Evolutionary conservation across 1,284 basidiomycete species (phyloP), one percentile per base, ranked within the genome.

Genomic region (Rhodotorula sp.): DNA sequence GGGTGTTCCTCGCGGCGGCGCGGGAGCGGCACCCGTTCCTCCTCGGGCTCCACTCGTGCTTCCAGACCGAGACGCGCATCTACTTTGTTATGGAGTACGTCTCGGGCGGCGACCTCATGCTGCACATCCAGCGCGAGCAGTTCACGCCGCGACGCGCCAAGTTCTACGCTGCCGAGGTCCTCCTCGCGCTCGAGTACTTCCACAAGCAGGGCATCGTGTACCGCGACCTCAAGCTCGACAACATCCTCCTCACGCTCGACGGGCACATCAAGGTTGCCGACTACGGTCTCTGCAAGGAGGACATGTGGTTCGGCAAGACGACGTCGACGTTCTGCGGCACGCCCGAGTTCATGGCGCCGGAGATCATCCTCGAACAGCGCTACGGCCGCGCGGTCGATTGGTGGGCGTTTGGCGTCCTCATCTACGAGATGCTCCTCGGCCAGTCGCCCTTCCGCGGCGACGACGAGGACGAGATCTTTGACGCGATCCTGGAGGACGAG

Each of bases 341-440:
- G 53, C 97, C 97, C 0, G 97, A 99, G 82, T 99, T 99, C 82
- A 99, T 99, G 97, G 97, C 97, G 50, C 97, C 97, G 12, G 97
- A 99, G 92, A 99, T 99, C 81, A 86, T 99, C 67, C 86, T 99
- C 41, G 97, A 99, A 83, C 96, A 99, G 84, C 90, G 94, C 67
- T 99, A 99, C 80, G 94, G 94, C 21, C 91, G 94, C 57, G 97
- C 97, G 10, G 97, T 99, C 63, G 97, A 99, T 80, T 99, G 97
- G 97, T 99, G 97, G 97, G 97, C 97, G 15, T 99, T 99, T 81
- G 97, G 97, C 76, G 96, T 99, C 15, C 83, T 99, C 78, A 97
- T 93, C 59, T 99, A 99, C 81, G 97, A 99, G 83, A 99, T 99
- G 97, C 84, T 99, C 67, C 86, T 99, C 41, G 97, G 97, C 54